Conservation (phyloP, 768 basidiomycete genomes). For the Sporobolomyces pararoseus region DNA sequence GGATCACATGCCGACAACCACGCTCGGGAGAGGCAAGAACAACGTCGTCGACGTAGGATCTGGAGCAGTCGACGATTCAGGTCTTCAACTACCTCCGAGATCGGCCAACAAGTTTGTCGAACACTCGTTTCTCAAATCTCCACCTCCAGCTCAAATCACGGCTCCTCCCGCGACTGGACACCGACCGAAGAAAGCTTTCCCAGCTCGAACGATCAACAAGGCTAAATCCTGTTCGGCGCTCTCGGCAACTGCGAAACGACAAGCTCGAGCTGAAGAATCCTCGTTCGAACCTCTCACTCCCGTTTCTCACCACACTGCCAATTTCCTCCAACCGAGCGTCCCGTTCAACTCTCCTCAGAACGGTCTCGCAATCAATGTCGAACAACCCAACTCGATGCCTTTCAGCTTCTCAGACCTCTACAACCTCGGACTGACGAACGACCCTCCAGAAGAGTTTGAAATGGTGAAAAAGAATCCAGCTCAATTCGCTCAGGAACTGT, state of each 20-base stretch:
- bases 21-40: constrained; percentile 36
- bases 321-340: constrained; percentile 22
- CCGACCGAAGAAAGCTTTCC: constrained; percentile 29
- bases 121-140: constrained; percentile 19
- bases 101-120: constrained; percentile 22
- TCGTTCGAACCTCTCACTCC: constrained; percentile 39
- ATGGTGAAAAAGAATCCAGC: constrained; percentile 22
- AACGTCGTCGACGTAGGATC: constrained; percentile 32
- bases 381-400: constrained; percentile 22
- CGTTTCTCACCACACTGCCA: background rate
- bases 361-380: background rate
- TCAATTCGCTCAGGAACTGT: constrained; percentile 20
- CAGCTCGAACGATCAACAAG: constrained; percentile 36
- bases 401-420: constrained; percentile 43
- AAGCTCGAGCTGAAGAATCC: background rate
- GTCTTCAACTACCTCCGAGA: background rate
- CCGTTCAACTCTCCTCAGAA: constrained; percentile 35
- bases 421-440: constrained; percentile 37
- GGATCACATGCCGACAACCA: constrained; percentile 42
- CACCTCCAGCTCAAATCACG: background rate
- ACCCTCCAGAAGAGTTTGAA: constrained; percentile 23
- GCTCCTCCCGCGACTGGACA: background rate
- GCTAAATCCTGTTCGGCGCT: constrained; percentile 39
- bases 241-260: constrained; percentile 6
- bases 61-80: background rate